These are phyloP conservation scores for Lizonia empirigonia DNA, from an alignment of 2,329 filamentous ascomycete species.

Conservation along the genomic window DNA sequence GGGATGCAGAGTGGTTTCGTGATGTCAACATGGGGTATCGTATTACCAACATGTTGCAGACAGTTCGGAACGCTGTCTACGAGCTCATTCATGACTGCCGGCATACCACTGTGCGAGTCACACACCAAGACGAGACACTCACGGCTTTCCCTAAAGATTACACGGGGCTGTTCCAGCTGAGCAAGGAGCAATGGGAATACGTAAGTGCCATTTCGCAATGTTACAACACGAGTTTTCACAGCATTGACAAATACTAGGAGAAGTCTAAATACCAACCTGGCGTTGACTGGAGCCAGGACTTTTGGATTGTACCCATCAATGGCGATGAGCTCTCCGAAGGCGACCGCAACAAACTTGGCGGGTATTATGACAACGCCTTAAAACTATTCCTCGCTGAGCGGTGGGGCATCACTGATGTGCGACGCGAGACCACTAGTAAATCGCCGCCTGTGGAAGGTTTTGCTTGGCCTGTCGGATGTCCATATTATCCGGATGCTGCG, in stretches of 20 bases:
- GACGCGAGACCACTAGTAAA: background rate
- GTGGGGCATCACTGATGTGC: conserved; percentile 2
- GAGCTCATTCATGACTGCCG: conserved; percentile 23
- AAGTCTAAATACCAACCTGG: background rate
- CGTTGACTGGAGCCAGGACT: conserved; percentile 5
- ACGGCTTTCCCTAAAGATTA: conserved; percentile 25
- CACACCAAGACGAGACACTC: conserved; percentile 24
- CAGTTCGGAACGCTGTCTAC: conserved; percentile 25
- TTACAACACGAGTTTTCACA: background rate
- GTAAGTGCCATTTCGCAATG: conserved; percentile 9
- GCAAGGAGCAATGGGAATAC: conserved; percentile 27
- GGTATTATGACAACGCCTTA: background rate
- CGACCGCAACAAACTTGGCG: background rate
- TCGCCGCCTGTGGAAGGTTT: background rate
- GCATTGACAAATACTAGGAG: conserved; percentile 1
- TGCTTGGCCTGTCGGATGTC: conserved; percentile 2
- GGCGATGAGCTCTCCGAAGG: background rate
- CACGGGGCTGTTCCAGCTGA: conserved; percentile 21
- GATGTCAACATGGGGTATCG: background rate
- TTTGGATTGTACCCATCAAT: conserved; percentile 3
- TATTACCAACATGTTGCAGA: conserved; percentile 25
- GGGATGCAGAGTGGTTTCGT: too few species aligned
- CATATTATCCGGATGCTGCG: background rate
- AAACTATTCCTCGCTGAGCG: background rate
- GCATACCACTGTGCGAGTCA: conserved; percentile 20